Base-by-base conservation (phyloP, 768 basidiomycete species). In the Pleurotus giganteus region DNA sequence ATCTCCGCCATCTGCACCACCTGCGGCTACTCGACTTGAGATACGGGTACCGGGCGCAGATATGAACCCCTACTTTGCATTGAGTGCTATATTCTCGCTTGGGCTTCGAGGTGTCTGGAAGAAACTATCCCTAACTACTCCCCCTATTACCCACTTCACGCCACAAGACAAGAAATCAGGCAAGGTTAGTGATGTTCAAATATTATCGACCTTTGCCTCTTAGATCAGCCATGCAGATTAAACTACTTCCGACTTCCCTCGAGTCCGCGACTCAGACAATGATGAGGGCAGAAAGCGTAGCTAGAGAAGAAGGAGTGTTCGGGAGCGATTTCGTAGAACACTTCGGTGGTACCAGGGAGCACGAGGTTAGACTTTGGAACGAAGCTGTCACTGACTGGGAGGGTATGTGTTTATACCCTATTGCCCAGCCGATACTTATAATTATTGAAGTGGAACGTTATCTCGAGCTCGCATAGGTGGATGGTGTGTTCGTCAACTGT, bases 1-100 rank as follows among this genome's bases (percentile, higher is more conserved):
- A 63, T 87, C 89, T 0, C 94, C 96, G 2, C 97, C 97, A 1
- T 86, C 89, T 4, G 88, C 86, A n/a, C 81, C 89, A 2, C 79
- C 81, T 7, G 68, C 83, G 3, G 92, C 90, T 2, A 98, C 97
- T 1, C 80, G 97, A 46, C 82, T 99, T 63, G 97, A 99, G 74
- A 74, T 99, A 12, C 88, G 97, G 52, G 84, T 98, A 15, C 95
- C 97, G 1, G 97, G 97, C 23, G 97, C 97, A 34, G 97, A 99
- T 65, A 92, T 98, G 83, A 94, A 95, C 71, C 91, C 94, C 1
- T 91, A 94, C 71, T 92, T 89, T 59, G 84, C 94, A 0, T 72
- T 98, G 41, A 86, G 89, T 46, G 88, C 96, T 2, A 88, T 98
- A 58, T 93, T 98, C 68, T 77, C 83, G 17, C 74, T 96, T 26